Evolutionary conservation across 2,329 filamentous ascomycete genomes (phyloP).

Genomic region (Xylaria sp.): DNA sequence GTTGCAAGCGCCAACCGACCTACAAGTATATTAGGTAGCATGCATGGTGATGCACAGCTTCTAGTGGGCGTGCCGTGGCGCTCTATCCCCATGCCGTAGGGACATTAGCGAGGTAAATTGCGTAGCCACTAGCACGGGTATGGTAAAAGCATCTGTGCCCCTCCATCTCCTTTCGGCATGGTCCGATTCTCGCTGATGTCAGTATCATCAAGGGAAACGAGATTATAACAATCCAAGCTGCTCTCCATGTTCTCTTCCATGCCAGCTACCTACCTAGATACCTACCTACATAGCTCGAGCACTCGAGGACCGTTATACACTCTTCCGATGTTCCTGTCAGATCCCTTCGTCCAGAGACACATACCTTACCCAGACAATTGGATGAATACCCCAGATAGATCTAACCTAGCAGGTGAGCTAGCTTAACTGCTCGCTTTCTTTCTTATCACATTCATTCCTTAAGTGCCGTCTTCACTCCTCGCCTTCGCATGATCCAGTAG

Average conservation of each 20-base stretch:
- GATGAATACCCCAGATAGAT: not conserved
- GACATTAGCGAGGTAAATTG: not conserved
- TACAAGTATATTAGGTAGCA: too few relatives aligned
- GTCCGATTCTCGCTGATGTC: conserved; percentile 23
- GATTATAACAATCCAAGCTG: not conserved
- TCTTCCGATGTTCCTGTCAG: conserved; percentile 4
- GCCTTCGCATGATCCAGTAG: not conserved
- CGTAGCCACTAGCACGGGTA: not conserved
- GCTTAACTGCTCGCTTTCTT: conserved; percentile 1
- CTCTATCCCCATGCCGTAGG: not conserved
- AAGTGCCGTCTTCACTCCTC: not conserved
- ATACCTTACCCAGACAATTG: conserved; percentile 1
- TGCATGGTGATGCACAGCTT: conserved; percentile 20
- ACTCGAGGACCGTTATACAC: not conserved
- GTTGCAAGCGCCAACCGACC: too few relatives aligned
- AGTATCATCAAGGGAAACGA: conserved; percentile 1
- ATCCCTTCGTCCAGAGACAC: too few relatives aligned
- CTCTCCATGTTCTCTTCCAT: not conserved
- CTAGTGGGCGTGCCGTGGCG: conserved; percentile 1
- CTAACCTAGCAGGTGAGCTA: not conserved
- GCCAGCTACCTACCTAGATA: not conserved
- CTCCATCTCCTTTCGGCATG: conserved; percentile 15
- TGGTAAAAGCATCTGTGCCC: conserved; percentile 1
- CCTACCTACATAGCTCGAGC: not conserved
- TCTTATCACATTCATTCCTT: not conserved